phyloP scores from a whole-genome alignment of 2,329 filamentous ascomycete species.

The Zymoseptoria ardabiliae region DNA sequence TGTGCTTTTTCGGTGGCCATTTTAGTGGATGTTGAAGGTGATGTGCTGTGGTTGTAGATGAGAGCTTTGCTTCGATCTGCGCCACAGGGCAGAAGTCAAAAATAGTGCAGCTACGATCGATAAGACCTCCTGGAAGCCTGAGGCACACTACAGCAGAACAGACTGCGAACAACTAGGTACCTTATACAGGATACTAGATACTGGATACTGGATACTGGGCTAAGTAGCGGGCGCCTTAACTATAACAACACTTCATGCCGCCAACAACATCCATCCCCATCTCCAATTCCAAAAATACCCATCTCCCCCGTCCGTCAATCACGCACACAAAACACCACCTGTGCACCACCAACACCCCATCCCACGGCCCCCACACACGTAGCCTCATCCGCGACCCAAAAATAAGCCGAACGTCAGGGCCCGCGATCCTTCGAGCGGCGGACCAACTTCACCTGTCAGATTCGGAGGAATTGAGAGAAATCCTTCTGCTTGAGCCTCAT shows the following conservation, averaged over 20 bases:
- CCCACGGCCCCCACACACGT: not conserved
- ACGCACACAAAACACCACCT: not conserved
- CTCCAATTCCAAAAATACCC: not conserved
- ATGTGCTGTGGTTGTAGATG: too few relatives aligned
- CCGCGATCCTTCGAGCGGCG: not conserved
- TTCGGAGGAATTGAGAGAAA: not conserved
- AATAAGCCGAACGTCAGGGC: not conserved
- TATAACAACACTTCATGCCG: not conserved
- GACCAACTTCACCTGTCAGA: not conserved
- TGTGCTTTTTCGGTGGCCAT: constrained; percentile 56
- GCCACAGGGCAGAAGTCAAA: not conserved
- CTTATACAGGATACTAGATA: too few relatives aligned
- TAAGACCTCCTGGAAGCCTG: not conserved
- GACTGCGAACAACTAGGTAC: too few relatives aligned
- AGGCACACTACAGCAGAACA: not conserved
- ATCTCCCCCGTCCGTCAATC: not conserved
- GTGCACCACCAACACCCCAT: not conserved
- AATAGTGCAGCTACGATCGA: not conserved
- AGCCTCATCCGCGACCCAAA: not conserved
- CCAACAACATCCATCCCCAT: not conserved
- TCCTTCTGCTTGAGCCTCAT: not conserved
- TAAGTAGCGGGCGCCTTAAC: too few relatives aligned
- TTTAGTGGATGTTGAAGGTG: not conserved
- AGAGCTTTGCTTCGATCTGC: too few relatives aligned
- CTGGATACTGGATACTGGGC: too few relatives aligned